Percentiles rank a stretch among this genome's conserved stretches.
Evolutionary conservation across 2,329 filamentous ascomycete genomes (phyloP).

Genomic region (Xylogone sp.): DNA sequence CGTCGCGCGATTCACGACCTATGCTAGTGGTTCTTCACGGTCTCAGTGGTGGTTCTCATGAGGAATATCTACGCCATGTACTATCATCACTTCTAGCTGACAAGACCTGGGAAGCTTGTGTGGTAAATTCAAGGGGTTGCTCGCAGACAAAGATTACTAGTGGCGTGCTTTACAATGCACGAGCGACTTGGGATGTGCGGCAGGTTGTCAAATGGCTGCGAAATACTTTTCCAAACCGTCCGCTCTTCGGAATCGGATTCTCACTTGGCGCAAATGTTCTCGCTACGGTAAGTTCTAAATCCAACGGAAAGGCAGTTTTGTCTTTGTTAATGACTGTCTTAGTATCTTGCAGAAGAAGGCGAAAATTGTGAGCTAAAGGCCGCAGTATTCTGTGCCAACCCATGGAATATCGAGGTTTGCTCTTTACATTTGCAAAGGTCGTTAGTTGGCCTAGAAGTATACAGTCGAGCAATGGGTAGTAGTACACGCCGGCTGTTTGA

Average conservation of each 20-base stretch:
- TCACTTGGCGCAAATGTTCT: conserved; percentile 90
- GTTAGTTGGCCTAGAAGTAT: conserved; percentile 62
- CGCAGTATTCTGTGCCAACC: conserved; percentile 64
- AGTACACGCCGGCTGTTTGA: conserved; percentile 68
- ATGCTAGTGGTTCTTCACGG: conserved; percentile 2
- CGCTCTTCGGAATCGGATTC: conserved; percentile 83
- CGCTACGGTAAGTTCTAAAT: conserved; percentile 64
- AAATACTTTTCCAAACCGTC: conserved; percentile 74
- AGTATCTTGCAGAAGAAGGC: conserved; percentile 90
- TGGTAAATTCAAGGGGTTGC: conserved; percentile 85
- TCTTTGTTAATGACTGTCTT: background rate
- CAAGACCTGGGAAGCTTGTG: conserved; percentile 73
- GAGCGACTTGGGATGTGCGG: conserved; percentile 86
- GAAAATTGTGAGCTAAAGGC: conserved; percentile 61
- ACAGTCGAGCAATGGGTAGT: conserved; percentile 58
- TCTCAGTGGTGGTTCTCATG: conserved; percentile 1
- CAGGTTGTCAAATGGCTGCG: conserved; percentile 73
- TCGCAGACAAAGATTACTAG: conserved; percentile 77
- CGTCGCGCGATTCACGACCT: background rate
- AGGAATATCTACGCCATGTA: background rate
- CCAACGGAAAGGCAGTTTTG: background rate
- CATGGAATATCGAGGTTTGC: conserved; percentile 70
- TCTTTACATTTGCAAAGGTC: conserved; percentile 58
- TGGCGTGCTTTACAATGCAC: conserved; percentile 83
- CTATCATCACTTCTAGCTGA: background rate